A percentile compares a stretch with the other conserved stretches of the same genome.
phyloP scores from a whole-genome alignment of 345 rosid species.

The Aegle marmelos region DNA sequence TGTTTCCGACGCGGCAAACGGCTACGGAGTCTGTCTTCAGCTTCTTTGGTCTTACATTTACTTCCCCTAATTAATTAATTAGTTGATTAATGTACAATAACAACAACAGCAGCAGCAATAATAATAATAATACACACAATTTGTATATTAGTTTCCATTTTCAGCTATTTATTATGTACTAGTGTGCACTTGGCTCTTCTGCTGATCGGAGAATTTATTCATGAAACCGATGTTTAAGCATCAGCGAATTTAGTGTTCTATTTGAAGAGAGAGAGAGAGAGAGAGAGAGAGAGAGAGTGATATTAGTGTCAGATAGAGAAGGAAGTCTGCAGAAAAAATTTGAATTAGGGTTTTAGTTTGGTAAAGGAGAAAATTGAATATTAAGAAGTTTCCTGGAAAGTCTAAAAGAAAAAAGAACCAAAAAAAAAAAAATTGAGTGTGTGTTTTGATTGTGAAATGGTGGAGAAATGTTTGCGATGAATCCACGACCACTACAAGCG shows the following conservation, averaged over 20 bases:
- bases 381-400: background rate
- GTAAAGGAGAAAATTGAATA: background rate
- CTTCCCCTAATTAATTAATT: too few species aligned
- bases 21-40: too few species aligned
- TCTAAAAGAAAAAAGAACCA: background rate
- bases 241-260: background rate
- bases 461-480: slow-evolving; percentile 29
- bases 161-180: too few species aligned
- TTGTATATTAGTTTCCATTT: too few species aligned
- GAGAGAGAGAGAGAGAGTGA: background rate
- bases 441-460: slow-evolving; percentile 11
- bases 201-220: background rate
- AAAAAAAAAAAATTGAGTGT: background rate
- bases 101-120: too few species aligned
- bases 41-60: too few species aligned
- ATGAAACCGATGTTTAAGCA: background rate
- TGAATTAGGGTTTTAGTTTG: slow-evolving; percentile 13
- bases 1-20: too few species aligned
- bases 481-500: slow-evolving; percentile 21
- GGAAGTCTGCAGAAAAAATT: background rate
- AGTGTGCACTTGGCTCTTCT: background rate
- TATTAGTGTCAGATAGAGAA: background rate
- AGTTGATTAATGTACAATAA: too few species aligned
- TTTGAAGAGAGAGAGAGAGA: background rate
- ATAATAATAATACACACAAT: too few species aligned